Evolutionary conservation across 1,139 yeast genomes (phyloP).

Genomic region (Magnusiomyces magnusii): DNA sequence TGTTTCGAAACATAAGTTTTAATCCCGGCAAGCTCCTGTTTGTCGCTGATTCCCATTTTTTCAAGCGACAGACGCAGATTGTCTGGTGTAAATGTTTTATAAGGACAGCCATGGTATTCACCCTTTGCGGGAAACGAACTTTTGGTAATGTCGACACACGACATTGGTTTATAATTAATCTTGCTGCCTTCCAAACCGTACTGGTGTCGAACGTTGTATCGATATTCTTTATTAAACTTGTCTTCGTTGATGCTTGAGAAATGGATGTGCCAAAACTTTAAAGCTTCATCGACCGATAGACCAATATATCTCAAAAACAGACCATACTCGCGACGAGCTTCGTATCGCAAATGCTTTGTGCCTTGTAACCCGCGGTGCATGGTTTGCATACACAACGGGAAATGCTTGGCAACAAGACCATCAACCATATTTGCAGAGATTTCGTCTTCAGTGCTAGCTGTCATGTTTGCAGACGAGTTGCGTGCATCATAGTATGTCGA

Average conservation of each 20-base stretch:
- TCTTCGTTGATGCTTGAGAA: constrained; percentile 64
- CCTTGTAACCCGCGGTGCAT: constrained; percentile 54
- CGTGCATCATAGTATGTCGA: constrained; percentile 18
- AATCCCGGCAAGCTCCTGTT: constrained; percentile 52
- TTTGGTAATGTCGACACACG: constrained; percentile 67
- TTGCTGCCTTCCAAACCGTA: constrained; percentile 92
- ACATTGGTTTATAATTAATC: constrained; percentile 78
- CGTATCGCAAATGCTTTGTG: constrained; percentile 68
- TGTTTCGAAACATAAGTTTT: constrained; percentile 64
- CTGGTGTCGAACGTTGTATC: constrained; percentile 77
- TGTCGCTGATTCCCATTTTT: constrained; percentile 64
- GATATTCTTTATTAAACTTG: constrained; percentile 78
- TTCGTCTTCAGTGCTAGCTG: constrained; percentile 32
- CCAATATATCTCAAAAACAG: constrained; percentile 88
- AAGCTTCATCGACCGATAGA: constrained; percentile 75
- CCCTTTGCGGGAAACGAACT: constrained; percentile 65
- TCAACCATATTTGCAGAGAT: constrained; percentile 60
- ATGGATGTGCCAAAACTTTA: constrained; percentile 73
- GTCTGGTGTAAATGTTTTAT: constrained; percentile 63
- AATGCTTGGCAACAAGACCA: constrained; percentile 49
- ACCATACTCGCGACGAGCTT: constrained; percentile 79
- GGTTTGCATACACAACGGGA: constrained; percentile 76
- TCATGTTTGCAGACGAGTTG: constrained; percentile 7
- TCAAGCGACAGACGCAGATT: constrained; percentile 47
- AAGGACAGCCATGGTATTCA: constrained; percentile 92